These are phyloP conservation scores for Aspergillus ruber DNA, from an alignment of 2,329 filamentous ascomycete genomes.

Conservation along the genomic window DNA sequence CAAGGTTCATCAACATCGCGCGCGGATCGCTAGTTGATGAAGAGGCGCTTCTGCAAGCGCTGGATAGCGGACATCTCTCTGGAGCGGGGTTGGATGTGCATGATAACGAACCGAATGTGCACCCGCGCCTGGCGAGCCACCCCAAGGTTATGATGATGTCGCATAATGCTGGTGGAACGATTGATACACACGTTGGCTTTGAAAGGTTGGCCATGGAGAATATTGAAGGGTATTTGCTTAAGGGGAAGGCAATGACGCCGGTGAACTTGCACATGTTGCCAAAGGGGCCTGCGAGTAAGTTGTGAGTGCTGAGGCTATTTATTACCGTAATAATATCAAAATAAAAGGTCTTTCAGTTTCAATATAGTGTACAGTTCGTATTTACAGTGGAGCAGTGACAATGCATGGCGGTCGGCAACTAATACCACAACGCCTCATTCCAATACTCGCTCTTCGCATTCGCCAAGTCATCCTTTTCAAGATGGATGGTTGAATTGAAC, in stretches of 20 bases:
- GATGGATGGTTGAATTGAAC: conserved; percentile 27
- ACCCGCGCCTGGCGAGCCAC: conserved; percentile 36
- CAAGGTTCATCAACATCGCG: conserved; percentile 47
- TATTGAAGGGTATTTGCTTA: conserved; percentile 27
- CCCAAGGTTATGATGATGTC: conserved; percentile 41
- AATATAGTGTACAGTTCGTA: background rate
- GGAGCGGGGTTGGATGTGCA: conserved; percentile 51
- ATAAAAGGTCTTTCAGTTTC: too few species aligned
- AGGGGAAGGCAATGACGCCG: conserved; percentile 41
- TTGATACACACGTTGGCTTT: conserved; percentile 46
- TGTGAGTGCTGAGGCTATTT: conserved; percentile 1
- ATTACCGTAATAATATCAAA: too few species aligned
- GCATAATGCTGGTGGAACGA: conserved; percentile 45
- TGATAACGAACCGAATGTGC: conserved; percentile 48
- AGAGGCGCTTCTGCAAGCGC: conserved; percentile 40
- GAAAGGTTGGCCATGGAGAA: conserved; percentile 45
- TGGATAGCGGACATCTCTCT: conserved; percentile 43
- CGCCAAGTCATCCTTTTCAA: conserved; percentile 25
- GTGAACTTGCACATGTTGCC: conserved; percentile 55
- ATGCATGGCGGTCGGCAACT: conserved; percentile 3
- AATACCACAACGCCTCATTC: conserved; percentile 33
- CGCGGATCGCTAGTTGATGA: conserved; percentile 48
- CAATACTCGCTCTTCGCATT: conserved; percentile 24
- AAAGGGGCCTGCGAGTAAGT: conserved; percentile 14
- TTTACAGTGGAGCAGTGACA: background rate